Evolutionary conservation across 768 basidiomycete genomes (phyloP), one percentile per base, ranked within the genome.

Genomic region (Pulveroboletus frians): DNA sequence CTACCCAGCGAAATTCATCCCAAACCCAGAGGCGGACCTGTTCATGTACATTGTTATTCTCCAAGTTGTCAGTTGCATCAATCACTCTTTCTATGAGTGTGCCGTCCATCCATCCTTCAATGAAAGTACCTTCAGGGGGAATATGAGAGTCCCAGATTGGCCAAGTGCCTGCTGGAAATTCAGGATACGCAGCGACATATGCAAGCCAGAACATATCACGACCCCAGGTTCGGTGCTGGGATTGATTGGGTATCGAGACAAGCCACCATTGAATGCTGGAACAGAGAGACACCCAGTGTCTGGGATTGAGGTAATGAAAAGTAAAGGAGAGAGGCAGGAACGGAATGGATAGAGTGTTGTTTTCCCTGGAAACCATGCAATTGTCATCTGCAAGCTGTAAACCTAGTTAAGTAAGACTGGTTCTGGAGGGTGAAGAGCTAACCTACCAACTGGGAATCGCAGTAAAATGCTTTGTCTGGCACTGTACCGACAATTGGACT

Each of bases 331-430:
- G 39, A n/a, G 23, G 23, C 21, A 36, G 35, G 14, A 39, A 39
- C 3, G 15, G 14, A 14, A 39, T 0, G 57, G 61, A 6, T 71
- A 30, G 10, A 30, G 29, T 2, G 9, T 30, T 10, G 11, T 30
- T 10, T 30, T 30, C 35, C 35, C 17, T 36, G 15, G 35, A 36
- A 17, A 36, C n/a, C 9, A 2, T 9, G n/a, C 5, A 36, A n/a
- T 36, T 9, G 9, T n/a, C 9, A 9, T 36, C 35, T 36, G 9
- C 17, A 3, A n/a, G 35, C 35, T 36, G 35, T 31, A 31, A 13
- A 31, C 31, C 31, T 31, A 13, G 31, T 13, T 31, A 30, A 30
- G 29, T 30, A 30, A 30, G 29, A 10, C 11, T 30, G 29, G 8
- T 30, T 30, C 29, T 30, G 29, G 29, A 11, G 29, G 29, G 29